A percentile compares a stretch with the other conserved stretches of the same genome.
These are phyloP conservation scores for Phytophthora cajani DNA, from an alignment of 352 stramenopile genomes.

Conservation along the genomic window DNA sequence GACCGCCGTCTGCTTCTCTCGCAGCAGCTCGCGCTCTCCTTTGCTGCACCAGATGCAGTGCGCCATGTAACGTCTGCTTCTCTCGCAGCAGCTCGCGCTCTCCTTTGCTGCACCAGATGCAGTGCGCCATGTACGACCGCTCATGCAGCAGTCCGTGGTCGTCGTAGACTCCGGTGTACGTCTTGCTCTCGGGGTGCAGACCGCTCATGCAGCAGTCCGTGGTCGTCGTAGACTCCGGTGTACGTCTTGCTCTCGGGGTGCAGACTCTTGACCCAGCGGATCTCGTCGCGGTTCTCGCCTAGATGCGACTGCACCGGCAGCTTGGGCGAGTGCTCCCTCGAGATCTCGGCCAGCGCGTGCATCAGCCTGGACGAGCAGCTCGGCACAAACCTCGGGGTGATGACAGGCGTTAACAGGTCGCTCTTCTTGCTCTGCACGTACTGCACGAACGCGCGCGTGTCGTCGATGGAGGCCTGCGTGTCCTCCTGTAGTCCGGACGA, in stretches of 20 bases:
- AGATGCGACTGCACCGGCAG: slow-evolving; percentile 93
- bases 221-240: slow-evolving; percentile 79
- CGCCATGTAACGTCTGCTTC: slow-evolving; percentile 90
- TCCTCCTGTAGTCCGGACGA: slow-evolving; percentile 86
- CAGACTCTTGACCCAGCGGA: slow-evolving; percentile 85
- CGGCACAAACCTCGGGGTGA: slow-evolving; percentile 95
- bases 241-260: slow-evolving; percentile 86
- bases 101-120: slow-evolving; percentile 82
- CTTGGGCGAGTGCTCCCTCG: slow-evolving; percentile 70
- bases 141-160: slow-evolving; percentile 89
- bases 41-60: slow-evolving; percentile 92
- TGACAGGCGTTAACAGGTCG: slow-evolving; percentile 84
- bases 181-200: slow-evolving; percentile 87
- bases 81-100: slow-evolving; percentile 80
- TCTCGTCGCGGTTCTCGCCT: slow-evolving; percentile 90
- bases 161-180: slow-evolving; percentile 86
- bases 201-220: slow-evolving; percentile 89
- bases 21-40: slow-evolving; percentile 79
- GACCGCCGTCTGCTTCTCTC: slow-evolving; percentile 70
- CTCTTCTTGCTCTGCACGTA: slow-evolving; percentile 84
- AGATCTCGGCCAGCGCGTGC: slow-evolving; percentile 79
- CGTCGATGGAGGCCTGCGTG: slow-evolving; percentile 80
- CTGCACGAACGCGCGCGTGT: slow-evolving; percentile 89
- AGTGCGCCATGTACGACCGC: slow-evolving; percentile 95
- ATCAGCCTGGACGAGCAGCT: slow-evolving; percentile 88